phyloP scores from a whole-genome alignment of 2,329 filamentous ascomycete species.

The Pseudocercospora vitis region DNA sequence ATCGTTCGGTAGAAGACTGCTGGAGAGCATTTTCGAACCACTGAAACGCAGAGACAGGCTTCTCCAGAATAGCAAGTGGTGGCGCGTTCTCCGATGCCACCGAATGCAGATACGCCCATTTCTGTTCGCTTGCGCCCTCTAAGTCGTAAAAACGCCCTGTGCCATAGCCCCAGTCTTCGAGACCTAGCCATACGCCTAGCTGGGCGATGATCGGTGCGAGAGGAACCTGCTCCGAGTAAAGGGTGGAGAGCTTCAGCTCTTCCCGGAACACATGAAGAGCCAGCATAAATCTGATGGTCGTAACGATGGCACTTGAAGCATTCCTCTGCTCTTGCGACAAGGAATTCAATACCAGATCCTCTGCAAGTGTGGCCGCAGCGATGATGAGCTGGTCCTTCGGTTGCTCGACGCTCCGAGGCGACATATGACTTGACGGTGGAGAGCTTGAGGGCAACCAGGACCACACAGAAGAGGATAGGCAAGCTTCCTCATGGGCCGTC shows the following conservation, averaged over 20 bases:
- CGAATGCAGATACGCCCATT: slow-evolving; percentile 43
- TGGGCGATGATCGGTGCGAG: slow-evolving; percentile 78
- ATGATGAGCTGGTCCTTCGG: slow-evolving; percentile 32
- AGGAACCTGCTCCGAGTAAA: slow-evolving; percentile 12
- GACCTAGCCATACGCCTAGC: slow-evolving; percentile 77
- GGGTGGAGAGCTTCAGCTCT: slow-evolving; percentile 75
- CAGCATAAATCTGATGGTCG: slow-evolving; percentile 48
- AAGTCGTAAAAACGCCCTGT: slow-evolving; percentile 57
- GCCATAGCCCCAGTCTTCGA: slow-evolving; percentile 61
- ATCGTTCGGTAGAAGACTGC: slow-evolving; percentile 20
- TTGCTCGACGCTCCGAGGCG: slow-evolving; percentile 17
- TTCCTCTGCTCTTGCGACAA: not conserved
- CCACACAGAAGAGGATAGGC: slow-evolving; percentile 23
- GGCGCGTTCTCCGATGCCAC: slow-evolving; percentile 5
- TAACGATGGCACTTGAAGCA: slow-evolving; percentile 3
- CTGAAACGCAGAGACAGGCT: slow-evolving; percentile 31
- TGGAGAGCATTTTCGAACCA: slow-evolving; percentile 36
- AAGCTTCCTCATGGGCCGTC: not conserved
- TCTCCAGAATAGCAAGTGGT: slow-evolving; percentile 26
- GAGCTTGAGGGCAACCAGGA: slow-evolving; percentile 23
- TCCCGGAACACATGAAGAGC: slow-evolving; percentile 84
- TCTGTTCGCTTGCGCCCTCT: slow-evolving; percentile 58
- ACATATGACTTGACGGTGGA: slow-evolving; percentile 1
- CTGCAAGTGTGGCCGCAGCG: slow-evolving; percentile 30
- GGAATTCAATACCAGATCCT: slow-evolving; percentile 22